phyloP scores from a whole-genome alignment of 352 stramenopile species.

The Globisporangium echinulatum region DNA sequence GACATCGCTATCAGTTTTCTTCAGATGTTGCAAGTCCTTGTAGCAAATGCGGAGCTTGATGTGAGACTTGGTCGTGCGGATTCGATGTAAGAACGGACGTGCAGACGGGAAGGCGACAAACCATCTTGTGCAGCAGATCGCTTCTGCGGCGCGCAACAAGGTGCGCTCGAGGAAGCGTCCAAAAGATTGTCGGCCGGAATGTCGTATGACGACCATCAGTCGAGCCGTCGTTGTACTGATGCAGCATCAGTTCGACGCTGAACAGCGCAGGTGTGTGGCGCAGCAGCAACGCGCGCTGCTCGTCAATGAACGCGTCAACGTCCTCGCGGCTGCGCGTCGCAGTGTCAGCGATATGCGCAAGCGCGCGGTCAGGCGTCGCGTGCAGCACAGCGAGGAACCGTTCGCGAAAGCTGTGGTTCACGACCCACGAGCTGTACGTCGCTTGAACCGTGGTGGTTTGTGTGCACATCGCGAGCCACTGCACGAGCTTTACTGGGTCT shows the following conservation, averaged over 20 bases:
- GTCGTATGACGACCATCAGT: too few relatives aligned
- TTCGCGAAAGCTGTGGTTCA: background rate
- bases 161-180: too few relatives aligned
- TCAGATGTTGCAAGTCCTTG: too few relatives aligned
- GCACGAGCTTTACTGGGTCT: slow-evolving; percentile 12
- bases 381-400: slow-evolving; percentile 15
- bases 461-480: slow-evolving; percentile 18
- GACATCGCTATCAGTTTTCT: too few relatives aligned
- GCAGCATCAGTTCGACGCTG: slow-evolving; percentile 24
- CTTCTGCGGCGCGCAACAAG: too few relatives aligned
- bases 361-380: slow-evolving; percentile 17
- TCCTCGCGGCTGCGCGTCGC: slow-evolving; percentile 18
- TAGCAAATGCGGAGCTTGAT: too few relatives aligned
- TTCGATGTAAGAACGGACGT: too few relatives aligned
- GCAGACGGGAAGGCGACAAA: too few relatives aligned
- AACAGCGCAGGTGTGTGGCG: slow-evolving; percentile 20
- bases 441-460: slow-evolving; percentile 15
- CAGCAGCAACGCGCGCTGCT: slow-evolving; percentile 15
- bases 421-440: background rate
- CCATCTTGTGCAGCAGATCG: too few relatives aligned
- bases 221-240: background rate
- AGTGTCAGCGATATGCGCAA: slow-evolving; percentile 13
- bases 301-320: slow-evolving; percentile 16
- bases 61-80: too few relatives aligned
- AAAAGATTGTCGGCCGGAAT: too few relatives aligned